Base-by-base conservation (phyloP, 768 basidiomycete genomes). In the Lactifluus piperatus region DNA sequence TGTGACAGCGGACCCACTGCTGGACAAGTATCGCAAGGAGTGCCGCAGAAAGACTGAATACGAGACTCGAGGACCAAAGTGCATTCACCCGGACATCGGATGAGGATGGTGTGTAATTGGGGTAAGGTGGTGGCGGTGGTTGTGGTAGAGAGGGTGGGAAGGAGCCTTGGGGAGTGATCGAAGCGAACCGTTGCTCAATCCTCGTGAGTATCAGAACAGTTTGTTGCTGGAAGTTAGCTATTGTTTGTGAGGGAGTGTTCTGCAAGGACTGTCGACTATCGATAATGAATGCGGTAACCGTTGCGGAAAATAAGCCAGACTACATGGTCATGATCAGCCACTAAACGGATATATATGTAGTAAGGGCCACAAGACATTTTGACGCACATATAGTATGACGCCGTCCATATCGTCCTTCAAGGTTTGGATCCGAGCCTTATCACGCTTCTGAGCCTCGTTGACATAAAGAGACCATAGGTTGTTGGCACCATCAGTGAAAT, bases 21-120 rank as follows among this genome's bases (percentile, higher is more conserved):
- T 81, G 75, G 29, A 78, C 74, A 3, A 81, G 64, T n/a, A 76
- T 79, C 11, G 77, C 77, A 8, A 68, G 58, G 24, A 80, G 69
- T 56, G 75, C 77, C 29, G 75, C 73, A 1, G 69, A 69, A 6
- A 81, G 69, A 58, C 77, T 78, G 51, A 76, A 68, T 18, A 66
- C 55, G 7, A 71, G 64, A 44, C 64, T 65, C 6, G 60, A 46
- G 61, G 79, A 77, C 75, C 75, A 80, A 7, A 74, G 66, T 0
- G 63, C 63, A 60, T 81, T 80, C 18, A 71, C 64, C 57, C 73
- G 74, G 32, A 75, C 58, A 4, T 74, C 65, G 24, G 74, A 71
- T 2, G 60, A 57, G 24, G 71, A 71, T 2, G 68, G 57, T 11
- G 30, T 20, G 57, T 64, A 62, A 3, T 65, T 37, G 6, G 58